A percentile compares a stretch with the other conserved stretches of the same genome.
Conservation (phyloP, 768 basidiomycete genomes). For the Tulasnella sp. region DNA sequence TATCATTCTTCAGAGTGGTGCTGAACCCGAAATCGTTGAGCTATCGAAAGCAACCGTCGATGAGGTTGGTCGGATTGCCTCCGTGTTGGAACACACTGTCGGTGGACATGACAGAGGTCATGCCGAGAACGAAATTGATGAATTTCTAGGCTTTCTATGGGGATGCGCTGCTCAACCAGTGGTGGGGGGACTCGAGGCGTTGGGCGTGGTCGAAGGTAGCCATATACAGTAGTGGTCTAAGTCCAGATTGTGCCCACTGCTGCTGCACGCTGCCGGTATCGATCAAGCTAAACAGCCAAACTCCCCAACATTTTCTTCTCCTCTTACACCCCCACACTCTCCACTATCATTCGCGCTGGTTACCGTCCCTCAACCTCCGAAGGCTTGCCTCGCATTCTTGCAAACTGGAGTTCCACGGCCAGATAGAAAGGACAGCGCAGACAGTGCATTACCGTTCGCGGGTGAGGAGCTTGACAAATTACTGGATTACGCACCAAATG, state of each 20-base stretch:
- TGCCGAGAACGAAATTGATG: neutral
- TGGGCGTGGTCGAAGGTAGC: neutral
- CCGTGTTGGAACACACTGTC: neutral
- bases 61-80: neutral
- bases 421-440: too few species aligned
- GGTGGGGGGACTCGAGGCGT: neutral
- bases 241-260: neutral
- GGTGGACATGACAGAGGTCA: neutral
- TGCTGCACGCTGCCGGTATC: conserved; percentile 9
- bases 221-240: conserved; percentile 7
- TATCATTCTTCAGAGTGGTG: conserved; percentile 1
- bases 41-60: neutral
- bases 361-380: too few species aligned
- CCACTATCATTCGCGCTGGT: too few species aligned
- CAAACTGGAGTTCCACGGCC: too few species aligned
- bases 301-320: too few species aligned
- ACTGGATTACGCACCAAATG: too few species aligned
- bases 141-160: conserved; percentile 7
- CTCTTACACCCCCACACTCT: too few species aligned
- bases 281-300: neutral
- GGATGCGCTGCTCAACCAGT: conserved; percentile 5
- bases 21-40: neutral
- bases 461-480: too few species aligned
- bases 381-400: too few species aligned
- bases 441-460: too few species aligned